Percentiles rank a stretch among this genome's conserved stretches.
Evolutionary conservation across 495 filamentous ascomycete species (phyloP).

Genomic region (Podospora bellae-mahoneyi): DNA sequence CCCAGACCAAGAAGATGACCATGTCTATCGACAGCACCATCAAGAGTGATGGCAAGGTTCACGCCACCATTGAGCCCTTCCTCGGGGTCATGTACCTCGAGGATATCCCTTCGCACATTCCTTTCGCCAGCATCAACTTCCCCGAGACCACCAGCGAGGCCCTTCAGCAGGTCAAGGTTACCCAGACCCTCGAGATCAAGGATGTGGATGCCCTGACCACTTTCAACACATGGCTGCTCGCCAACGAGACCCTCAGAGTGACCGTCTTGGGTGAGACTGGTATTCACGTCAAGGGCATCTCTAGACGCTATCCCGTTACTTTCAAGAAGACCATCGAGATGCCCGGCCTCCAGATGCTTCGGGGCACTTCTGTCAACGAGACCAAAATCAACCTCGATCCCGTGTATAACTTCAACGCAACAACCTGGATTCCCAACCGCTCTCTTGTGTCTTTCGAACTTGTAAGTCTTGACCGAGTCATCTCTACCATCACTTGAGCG

Average conservation of each 20-base stretch:
- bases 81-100: slow-evolving; percentile 48
- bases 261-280: slow-evolving; percentile 40
- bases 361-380: slow-evolving; percentile 55
- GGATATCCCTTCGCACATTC: slow-evolving; percentile 53
- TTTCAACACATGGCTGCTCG: slow-evolving; percentile 57
- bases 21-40: slow-evolving; percentile 56
- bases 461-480: slow-evolving; percentile 40
- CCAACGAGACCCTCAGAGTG: slow-evolving; percentile 37
- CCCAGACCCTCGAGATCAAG: slow-evolving; percentile 52
- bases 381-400: slow-evolving; percentile 44
- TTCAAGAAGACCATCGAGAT: slow-evolving; percentile 45
- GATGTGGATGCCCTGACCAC: slow-evolving; percentile 56
- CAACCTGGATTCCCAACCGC: slow-evolving; percentile 65
- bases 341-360: slow-evolving; percentile 46
- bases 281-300: slow-evolving; percentile 40
- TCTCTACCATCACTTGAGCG: background rate
- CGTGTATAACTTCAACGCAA: slow-evolving; percentile 60
- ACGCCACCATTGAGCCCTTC: slow-evolving; percentile 42
- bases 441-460: slow-evolving; percentile 62
- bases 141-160: slow-evolving; percentile 53
- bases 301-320: slow-evolving; percentile 35
- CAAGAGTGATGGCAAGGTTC: slow-evolving; percentile 50
- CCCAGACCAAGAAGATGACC: slow-evolving; percentile 53
- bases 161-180: slow-evolving; percentile 56
- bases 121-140: slow-evolving; percentile 52